Conservation (phyloP, 345 rosid species). For the Boechera divaricarpa region DNA sequence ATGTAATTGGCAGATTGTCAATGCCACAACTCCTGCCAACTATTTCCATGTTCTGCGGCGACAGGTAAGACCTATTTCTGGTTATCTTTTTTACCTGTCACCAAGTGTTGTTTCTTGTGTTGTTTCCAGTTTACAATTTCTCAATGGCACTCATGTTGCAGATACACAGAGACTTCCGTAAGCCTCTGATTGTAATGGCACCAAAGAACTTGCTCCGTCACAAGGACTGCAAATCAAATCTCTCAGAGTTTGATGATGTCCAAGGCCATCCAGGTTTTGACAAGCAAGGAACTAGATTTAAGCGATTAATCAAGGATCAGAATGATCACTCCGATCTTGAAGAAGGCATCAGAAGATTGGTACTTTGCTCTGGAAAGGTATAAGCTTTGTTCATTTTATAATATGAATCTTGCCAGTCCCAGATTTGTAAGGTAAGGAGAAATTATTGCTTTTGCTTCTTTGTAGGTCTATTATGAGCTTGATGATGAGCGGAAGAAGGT, state of each 20-base stretch:
- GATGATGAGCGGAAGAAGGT: conserved; percentile 67
- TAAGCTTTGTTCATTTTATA: neutral
- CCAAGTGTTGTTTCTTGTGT: conserved; percentile 16
- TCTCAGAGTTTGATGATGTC: conserved; percentile 92
- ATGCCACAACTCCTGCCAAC: conserved; percentile 88
- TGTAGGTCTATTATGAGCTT: conserved; percentile 70
- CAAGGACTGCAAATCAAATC: conserved; percentile 91
- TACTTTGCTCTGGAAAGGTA: conserved; percentile 97
- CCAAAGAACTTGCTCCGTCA: conserved; percentile 95
- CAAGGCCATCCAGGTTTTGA: conserved; percentile 97
- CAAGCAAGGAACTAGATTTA: conserved; percentile 95
- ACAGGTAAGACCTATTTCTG: conserved; percentile 57
- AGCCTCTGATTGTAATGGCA: conserved; percentile 85
- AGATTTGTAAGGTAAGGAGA: conserved; percentile 14
- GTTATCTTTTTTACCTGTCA: conserved; percentile 5
- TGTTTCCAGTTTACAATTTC: conserved; percentile 16
- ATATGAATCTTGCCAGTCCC: conserved; percentile 18
- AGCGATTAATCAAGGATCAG: conserved; percentile 90
- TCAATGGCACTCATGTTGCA: conserved; percentile 39
- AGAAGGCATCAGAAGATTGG: conserved; percentile 81
- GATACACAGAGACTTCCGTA: conserved; percentile 91
- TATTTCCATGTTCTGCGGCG: conserved; percentile 85
- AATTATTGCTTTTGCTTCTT: neutral
- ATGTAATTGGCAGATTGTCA: conserved; percentile 90
- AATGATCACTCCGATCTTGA: conserved; percentile 81